Percentiles rank a stretch among this genome's conserved stretches.
phyloP scores from a whole-genome alignment of 441 rosid genomes.

The Geranium incanum region DNA sequence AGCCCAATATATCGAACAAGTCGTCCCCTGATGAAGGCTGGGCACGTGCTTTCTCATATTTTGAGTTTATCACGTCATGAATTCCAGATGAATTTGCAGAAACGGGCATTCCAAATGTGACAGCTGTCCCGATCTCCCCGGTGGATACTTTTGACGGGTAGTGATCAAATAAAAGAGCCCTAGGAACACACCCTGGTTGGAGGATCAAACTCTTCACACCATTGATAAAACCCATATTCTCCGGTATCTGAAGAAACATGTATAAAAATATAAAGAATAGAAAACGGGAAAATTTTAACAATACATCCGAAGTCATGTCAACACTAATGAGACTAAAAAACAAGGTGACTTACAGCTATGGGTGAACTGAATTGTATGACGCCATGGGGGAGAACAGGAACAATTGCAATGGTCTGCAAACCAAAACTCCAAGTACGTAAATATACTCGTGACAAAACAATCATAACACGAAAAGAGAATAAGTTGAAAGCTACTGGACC shows the following conservation, averaged over 20 bases:
- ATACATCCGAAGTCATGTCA: too few relatives aligned
- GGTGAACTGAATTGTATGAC: slow-evolving; percentile 86
- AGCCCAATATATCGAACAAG: slow-evolving; percentile 74
- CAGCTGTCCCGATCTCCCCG: slow-evolving; percentile 19
- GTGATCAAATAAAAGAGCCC: slow-evolving; percentile 56
- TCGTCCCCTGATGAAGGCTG: slow-evolving; percentile 53
- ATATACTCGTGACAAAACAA: slow-evolving; percentile 11
- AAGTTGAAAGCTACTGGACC: slow-evolving; percentile 34
- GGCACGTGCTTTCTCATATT: slow-evolving; percentile 27
- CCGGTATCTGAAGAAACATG: slow-evolving; percentile 58
- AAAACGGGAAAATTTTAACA: too few relatives aligned
- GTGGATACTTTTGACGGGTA: slow-evolving; percentile 31
- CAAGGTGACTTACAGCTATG: slow-evolving; percentile 35
- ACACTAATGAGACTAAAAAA: too few relatives aligned
- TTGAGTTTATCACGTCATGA: too few relatives aligned
- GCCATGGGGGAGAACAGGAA: slow-evolving; percentile 76
- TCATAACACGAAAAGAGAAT: slow-evolving; percentile 4
- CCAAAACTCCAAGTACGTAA: slow-evolving; percentile 11
- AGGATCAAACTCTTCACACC: slow-evolving; percentile 64
- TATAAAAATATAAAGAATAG: neutral
- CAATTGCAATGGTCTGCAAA: slow-evolving; percentile 73
- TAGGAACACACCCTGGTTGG: slow-evolving; percentile 66
- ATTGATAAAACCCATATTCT: slow-evolving; percentile 72
- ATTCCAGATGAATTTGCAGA: too few relatives aligned
- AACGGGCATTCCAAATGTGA: too few relatives aligned